Conservation (phyloP, 257 asterid species). For the Parsonsia alboflavescens region DNA sequence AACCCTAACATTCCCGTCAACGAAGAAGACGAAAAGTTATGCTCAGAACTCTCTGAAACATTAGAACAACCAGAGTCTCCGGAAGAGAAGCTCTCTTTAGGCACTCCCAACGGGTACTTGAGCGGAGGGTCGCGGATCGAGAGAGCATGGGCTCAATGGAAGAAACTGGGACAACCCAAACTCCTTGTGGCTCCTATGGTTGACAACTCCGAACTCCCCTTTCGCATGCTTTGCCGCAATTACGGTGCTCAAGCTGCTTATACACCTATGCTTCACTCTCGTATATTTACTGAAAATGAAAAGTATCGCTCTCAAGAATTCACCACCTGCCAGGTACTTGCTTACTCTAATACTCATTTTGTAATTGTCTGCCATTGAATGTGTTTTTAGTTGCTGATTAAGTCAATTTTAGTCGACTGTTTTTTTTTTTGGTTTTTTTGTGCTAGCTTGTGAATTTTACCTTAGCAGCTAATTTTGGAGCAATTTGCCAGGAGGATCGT, state of each 20-base stretch:
- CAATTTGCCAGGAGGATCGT: constrained; percentile 72
- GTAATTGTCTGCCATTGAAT: not conserved
- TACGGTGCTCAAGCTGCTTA: constrained; percentile 96
- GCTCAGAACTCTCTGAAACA: constrained; percentile 30
- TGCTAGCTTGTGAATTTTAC: not conserved
- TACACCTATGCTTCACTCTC: constrained; percentile 95
- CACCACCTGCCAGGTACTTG: constrained; percentile 72
- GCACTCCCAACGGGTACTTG: constrained; percentile 56
- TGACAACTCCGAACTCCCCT: constrained; percentile 96
- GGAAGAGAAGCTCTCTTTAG: constrained; percentile 15
- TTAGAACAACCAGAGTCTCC: not conserved
- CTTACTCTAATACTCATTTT: not conserved
- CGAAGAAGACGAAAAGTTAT: constrained; percentile 41
- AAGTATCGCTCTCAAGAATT: constrained; percentile 78
- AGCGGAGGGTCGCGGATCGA: constrained; percentile 63
- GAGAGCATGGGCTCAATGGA: constrained; percentile 96
- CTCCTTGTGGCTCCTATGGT: constrained; percentile 90
- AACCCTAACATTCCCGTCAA: constrained; percentile 17
- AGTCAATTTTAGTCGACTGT: not conserved
- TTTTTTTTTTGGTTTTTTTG: too few species aligned
- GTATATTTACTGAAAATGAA: constrained; percentile 69
- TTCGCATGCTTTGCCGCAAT: constrained; percentile 87
- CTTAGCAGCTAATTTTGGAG: not conserved
- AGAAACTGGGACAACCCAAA: constrained; percentile 66
- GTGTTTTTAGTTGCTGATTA: constrained; percentile 1